Percentiles rank a stretch among this genome's conserved stretches.
These are phyloP conservation scores for Starmerella sp. DNA, from an alignment of 805 yeast genomes.

Conservation along the genomic window DNA sequence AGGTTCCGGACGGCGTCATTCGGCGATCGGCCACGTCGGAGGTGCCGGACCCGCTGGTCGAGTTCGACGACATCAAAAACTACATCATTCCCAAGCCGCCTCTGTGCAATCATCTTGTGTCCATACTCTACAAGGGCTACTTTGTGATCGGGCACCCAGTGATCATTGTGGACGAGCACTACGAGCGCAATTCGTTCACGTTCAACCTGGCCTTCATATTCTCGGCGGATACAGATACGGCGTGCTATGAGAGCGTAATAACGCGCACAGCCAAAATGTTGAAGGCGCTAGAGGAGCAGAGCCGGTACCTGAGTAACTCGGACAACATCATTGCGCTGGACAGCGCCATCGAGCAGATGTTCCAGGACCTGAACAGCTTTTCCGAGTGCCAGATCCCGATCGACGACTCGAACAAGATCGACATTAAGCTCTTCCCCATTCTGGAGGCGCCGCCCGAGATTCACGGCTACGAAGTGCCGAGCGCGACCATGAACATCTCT, in stretches of 20 bases:
- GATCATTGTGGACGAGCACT: constrained; percentile 56
- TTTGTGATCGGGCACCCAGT: constrained; percentile 84
- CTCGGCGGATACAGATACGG: constrained; percentile 65
- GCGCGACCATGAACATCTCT: constrained; percentile 67
- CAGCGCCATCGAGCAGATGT: constrained; percentile 77
- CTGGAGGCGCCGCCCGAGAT: constrained; percentile 68
- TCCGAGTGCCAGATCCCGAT: constrained; percentile 93
- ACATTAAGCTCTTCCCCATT: constrained; percentile 88
- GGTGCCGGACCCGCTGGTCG: constrained; percentile 36
- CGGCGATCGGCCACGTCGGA: constrained; percentile 20
- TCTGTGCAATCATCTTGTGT: constrained; percentile 69
- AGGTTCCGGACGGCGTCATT: constrained; percentile 70
- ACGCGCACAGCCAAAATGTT: constrained; percentile 80
- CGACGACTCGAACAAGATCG: constrained; percentile 78
- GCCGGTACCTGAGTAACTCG: constrained; percentile 50
- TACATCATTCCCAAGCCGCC: constrained; percentile 90
- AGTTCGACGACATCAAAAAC: constrained; percentile 78
- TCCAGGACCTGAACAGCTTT: constrained; percentile 85
- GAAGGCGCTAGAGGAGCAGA: constrained; percentile 81
- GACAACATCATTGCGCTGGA: constrained; percentile 46
- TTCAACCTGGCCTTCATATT: constrained; percentile 92
- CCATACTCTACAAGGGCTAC: constrained; percentile 58
- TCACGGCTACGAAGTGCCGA: constrained; percentile 77
- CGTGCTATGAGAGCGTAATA: constrained; percentile 79
- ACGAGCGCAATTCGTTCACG: constrained; percentile 82